Evolutionary conservation across 2,329 filamentous ascomycete genomes (phyloP), one percentile per base, ranked within the genome.

Genomic region (Fonsecaea pugnacius): DNA sequence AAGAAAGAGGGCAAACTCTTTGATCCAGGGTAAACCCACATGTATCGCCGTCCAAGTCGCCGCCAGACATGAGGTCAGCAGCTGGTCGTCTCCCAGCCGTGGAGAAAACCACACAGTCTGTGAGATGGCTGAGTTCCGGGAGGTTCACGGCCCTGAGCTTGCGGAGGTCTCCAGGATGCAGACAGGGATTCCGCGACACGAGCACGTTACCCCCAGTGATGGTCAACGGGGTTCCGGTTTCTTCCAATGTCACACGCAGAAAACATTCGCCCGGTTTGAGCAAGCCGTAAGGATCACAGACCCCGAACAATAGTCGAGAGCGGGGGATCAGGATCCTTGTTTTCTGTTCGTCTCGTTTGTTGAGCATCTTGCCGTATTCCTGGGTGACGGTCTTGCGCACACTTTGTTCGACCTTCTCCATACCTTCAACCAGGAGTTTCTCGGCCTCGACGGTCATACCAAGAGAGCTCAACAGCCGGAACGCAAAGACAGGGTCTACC

Each of bases 181-280:
- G 54, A 32, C 54, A 57, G 4, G 54, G 54, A 57, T 57, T 57
- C 24, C 54, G 43, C 24, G 54, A 57, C n/a, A 57, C 36, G 2
- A 57, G 54, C 9, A 57, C 54, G 9, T 57, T 27, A 18, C 27
- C 24, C 4, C 36, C 54, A 30, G 36, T 43, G 35, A 57, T 32
- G 33, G 54, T 57, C 27, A 43, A 14, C 9, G 54, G 35, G n/a
- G 54, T 10, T 16, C 54, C 54, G 27, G 16, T 16, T 30, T 57
- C 35, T 16, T 57, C 54, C 18, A 30, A n/a, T 5, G 54, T 46
- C 18, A 57, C 54, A 43, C 54, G 54, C 36, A 57, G 24, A 16
- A 57, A 57, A 57, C 54, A 57, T 27, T 57, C 54, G 24, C n/a
- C 54, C 27, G 54, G 16, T 43, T 57, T 57, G 35, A 57, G 54